These are phyloP conservation scores for Pseudisothecium myosuroides DNA, from an alignment of 225 moss, liverwort and hornwort species.

Conservation along the genomic window DNA sequence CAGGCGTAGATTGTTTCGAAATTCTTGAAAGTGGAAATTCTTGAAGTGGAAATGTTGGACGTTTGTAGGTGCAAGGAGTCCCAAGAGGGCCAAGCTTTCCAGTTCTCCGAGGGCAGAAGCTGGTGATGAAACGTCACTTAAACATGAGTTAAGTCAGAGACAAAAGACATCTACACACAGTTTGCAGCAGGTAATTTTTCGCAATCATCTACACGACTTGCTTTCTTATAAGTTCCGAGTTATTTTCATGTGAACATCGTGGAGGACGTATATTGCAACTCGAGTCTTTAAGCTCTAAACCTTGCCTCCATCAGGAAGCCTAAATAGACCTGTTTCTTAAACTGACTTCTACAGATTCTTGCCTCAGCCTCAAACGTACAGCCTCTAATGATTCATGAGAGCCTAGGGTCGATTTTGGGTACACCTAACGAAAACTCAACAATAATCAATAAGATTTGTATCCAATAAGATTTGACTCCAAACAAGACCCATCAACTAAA, in stretches of 20 bases:
- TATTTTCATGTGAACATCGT: background rate
- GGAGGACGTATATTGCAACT: background rate
- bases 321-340: background rate
- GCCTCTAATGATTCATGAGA: background rate
- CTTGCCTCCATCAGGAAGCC: background rate
- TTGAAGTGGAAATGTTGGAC: background rate
- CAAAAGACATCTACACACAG: background rate
- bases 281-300: background rate
- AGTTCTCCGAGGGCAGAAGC: slow-evolving; percentile 2
- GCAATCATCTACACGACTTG: background rate
- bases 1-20: background rate
- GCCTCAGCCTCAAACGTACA: background rate
- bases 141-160: background rate
- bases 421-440: background rate
- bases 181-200: slow-evolving; percentile 1
- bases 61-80: slow-evolving; percentile 14
- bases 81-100: slow-evolving; percentile 26
- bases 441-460: background rate
- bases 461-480: background rate
- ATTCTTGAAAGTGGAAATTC: background rate
- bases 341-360: background rate
- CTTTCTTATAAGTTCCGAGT: background rate
- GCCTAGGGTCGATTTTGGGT: background rate
- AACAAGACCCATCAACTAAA: background rate
- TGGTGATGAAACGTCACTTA: slow-evolving; percentile 8